Percentiles rank a stretch among this genome's conserved stretches.
These are phyloP conservation scores for Mycena belliarum DNA, from an alignment of 768 basidiomycete genomes.

Conservation along the genomic window DNA sequence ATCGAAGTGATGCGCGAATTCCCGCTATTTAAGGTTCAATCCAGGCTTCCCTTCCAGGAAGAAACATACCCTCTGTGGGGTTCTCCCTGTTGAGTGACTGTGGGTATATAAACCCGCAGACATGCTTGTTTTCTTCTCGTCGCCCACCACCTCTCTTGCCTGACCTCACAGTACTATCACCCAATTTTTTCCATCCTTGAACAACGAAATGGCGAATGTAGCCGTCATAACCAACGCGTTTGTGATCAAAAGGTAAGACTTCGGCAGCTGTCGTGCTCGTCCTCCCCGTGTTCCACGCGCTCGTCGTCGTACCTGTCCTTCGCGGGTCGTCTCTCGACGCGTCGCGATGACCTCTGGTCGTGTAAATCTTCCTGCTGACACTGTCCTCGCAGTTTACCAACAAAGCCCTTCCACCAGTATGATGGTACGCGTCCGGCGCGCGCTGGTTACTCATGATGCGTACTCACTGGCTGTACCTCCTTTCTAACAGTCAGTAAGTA, in stretches of 20 bases:
- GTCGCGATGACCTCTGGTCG: not conserved
- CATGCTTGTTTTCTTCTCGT: not conserved
- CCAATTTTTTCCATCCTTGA: not conserved
- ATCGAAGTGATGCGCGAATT: no score
- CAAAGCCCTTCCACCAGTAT: constrained; percentile 14
- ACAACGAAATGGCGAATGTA: not conserved
- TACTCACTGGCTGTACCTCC: not conserved
- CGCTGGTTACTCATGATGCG: not conserved
- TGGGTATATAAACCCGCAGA: constrained; percentile 5
- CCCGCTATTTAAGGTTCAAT: not conserved
- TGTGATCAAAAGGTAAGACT: constrained; percentile 6
- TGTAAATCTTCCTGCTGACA: not conserved
- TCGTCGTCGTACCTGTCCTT: not conserved
- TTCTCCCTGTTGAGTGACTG: not conserved
- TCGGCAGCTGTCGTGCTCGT: not conserved
- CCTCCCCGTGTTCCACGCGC: not conserved
- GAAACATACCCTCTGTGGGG: not conserved
- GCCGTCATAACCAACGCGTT: constrained; percentile 16
- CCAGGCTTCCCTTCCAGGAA: not conserved
- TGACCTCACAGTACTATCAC: no score
- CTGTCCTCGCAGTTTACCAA: constrained; percentile 14
- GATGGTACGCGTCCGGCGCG: constrained; percentile 8
- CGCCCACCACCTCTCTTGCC: not conserved
- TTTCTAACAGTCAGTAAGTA: constrained; percentile 6
- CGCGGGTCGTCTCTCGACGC: not conserved